A percentile compares a stretch with the other conserved stretches of the same genome.
phyloP scores from a whole-genome alignment of 1,284 basidiomycete genomes.

The Trametes hirsuta region DNA sequence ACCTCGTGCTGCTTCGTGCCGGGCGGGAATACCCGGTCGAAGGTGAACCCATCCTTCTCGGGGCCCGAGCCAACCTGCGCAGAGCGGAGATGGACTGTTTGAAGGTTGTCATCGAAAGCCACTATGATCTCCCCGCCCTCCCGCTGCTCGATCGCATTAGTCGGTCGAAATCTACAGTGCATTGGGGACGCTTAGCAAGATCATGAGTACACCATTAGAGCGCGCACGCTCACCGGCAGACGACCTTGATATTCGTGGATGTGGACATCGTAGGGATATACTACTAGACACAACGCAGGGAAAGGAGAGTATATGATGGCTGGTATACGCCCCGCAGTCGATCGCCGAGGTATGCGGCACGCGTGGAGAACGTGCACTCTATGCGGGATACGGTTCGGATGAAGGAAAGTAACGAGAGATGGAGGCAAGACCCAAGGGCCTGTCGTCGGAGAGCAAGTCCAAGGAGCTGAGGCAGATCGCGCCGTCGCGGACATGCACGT shows the following conservation, averaged over 20 bases:
- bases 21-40: conserved; percentile 97
- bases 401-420: conserved; percentile 22
- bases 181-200: neutral
- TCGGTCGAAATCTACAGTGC: conserved; percentile 83
- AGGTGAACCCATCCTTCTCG: conserved; percentile 94
- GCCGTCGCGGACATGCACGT: conserved; percentile 6
- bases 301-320: conserved; percentile 21
- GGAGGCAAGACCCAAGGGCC: conserved; percentile 14
- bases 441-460: conserved; percentile 18
- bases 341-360: conserved; percentile 25
- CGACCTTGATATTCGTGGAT: conserved; percentile 91
- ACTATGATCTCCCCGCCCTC: conserved; percentile 93
- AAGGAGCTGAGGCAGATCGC: conserved; percentile 10
- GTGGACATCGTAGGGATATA: conserved; percentile 40
- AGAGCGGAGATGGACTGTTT: conserved; percentile 82
- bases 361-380: conserved; percentile 28
- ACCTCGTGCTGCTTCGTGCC: conserved; percentile 92
- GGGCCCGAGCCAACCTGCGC: conserved; percentile 69
- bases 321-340: conserved; percentile 13
- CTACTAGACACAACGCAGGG: conserved; percentile 11
- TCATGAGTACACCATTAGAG: neutral
- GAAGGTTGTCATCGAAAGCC: conserved; percentile 84
- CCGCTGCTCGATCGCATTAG: conserved; percentile 89
- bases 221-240: conserved; percentile 75
- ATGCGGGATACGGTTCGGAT: conserved; percentile 15